A percentile compares a stretch with the other conserved stretches of the same genome.
phyloP scores from a whole-genome alignment of 2,329 filamentous ascomycete genomes.

The Beauveria varroae region DNA sequence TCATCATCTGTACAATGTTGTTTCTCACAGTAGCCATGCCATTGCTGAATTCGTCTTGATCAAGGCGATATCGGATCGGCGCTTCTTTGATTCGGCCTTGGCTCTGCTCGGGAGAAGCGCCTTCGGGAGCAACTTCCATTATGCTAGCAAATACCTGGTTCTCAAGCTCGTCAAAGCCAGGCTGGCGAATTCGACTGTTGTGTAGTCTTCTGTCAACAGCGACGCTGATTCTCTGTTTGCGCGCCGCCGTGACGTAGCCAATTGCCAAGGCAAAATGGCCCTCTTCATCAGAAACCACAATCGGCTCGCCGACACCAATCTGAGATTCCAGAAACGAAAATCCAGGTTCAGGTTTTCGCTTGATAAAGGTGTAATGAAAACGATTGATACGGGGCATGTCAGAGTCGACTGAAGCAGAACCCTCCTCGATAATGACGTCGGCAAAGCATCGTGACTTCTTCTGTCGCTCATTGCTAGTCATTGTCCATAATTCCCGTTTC shows the following conservation, averaged over 20 bases:
- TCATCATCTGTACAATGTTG: conserved; percentile 90
- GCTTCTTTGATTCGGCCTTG: conserved; percentile 44
- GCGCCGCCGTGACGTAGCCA: conserved; percentile 76
- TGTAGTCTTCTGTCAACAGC: conserved; percentile 86
- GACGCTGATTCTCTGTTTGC: conserved; percentile 70
- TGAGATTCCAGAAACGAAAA: conserved; percentile 93
- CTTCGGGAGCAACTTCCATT: conserved; percentile 68
- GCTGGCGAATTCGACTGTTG: conserved; percentile 68
- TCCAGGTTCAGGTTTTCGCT: conserved; percentile 49
- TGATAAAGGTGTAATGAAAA: conserved; percentile 78
- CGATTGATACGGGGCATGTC: conserved; percentile 80
- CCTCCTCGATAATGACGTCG: conserved; percentile 75
- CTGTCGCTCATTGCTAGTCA: conserved; percentile 83
- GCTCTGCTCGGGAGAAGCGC: conserved; percentile 42
- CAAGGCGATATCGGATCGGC: conserved; percentile 69
- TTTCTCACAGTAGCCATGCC: conserved; percentile 93
- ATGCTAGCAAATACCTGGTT: conserved; percentile 89
- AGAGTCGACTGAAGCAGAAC: conserved; percentile 61
- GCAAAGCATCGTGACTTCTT: conserved; percentile 84
- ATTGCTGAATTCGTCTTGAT: conserved; percentile 98
- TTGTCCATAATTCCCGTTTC: conserved; percentile 89
- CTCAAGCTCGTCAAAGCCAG: conserved; percentile 64
- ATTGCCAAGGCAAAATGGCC: conserved; percentile 94
- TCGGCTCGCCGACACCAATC: conserved; percentile 76
- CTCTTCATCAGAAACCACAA: conserved; percentile 92